These are phyloP conservation scores for Musa schizocarpa DNA, from an alignment of 176 grass and related monocot species.

Conservation along the genomic window DNA sequence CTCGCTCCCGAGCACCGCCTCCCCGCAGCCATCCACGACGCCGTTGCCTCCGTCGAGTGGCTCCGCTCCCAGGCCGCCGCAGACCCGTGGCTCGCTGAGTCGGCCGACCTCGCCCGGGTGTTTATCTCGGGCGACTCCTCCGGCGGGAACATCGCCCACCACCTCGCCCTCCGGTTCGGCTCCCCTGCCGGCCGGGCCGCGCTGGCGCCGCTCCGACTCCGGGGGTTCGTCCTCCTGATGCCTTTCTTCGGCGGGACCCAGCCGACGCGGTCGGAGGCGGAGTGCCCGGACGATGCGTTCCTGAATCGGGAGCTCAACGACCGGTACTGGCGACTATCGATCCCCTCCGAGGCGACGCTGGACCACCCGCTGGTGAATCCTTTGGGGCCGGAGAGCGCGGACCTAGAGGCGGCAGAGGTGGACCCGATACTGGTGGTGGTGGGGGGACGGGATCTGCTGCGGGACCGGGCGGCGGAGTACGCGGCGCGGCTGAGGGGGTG, in stretches of 20 bases:
- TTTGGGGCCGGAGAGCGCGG: constrained; percentile 47
- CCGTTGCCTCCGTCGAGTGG: constrained; percentile 45
- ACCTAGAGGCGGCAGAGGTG: constrained; percentile 38
- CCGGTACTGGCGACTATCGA: constrained; percentile 68
- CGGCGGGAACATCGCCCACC: constrained; percentile 43
- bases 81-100: constrained; percentile 36
- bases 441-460: constrained; percentile 52
- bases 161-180: constrained; percentile 18
- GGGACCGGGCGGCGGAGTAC: constrained; percentile 67
- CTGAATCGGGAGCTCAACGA: constrained; percentile 23
- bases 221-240: constrained; percentile 23
- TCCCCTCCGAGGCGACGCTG: constrained; percentile 42
- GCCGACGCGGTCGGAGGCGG: constrained; percentile 25
- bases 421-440: constrained; percentile 63
- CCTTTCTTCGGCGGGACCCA: constrained; percentile 31
- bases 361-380: constrained; percentile 65
- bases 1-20: constrained; percentile 71
- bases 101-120: constrained; percentile 19
- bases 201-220: constrained; percentile 9
- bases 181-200: neutral
- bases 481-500: constrained; percentile 36
- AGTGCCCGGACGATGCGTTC: constrained; percentile 19
- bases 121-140: constrained; percentile 37
- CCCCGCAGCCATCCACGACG: constrained; percentile 59
- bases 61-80: constrained; percentile 17